Evolutionary conservation across 2,329 filamentous ascomycete genomes (phyloP).

Genomic region (Chrysoporthe cubensis): DNA sequence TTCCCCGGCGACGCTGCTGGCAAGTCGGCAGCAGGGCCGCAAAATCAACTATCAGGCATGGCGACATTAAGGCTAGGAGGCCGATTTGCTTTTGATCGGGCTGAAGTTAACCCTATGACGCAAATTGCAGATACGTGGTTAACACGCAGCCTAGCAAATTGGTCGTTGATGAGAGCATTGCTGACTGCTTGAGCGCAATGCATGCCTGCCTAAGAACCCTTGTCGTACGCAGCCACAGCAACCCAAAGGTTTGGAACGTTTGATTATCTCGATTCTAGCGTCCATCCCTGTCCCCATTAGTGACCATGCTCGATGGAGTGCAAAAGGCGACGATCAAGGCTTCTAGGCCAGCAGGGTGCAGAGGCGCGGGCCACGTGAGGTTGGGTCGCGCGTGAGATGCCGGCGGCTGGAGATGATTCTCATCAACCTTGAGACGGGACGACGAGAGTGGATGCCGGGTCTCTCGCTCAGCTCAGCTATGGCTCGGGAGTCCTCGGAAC

Average conservation of each 20-base stretch:
- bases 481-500: background rate
- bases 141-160: background rate
- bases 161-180: background rate
- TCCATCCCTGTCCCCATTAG: background rate
- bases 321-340: background rate
- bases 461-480: background rate
- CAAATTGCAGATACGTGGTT: background rate
- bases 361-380: background rate
- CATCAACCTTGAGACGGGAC: background rate
- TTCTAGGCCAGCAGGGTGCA: slow-evolving; percentile 4
- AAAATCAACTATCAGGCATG: too few relatives aligned
- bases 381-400: background rate
- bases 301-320: background rate
- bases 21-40: background rate
- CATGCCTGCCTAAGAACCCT: background rate
- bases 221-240: background rate
- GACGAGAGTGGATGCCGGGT: background rate
- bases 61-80: too few relatives aligned
- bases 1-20: background rate
- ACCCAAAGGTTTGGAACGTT: background rate
- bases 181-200: background rate
- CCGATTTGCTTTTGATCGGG: background rate
- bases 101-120: background rate
- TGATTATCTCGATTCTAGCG: background rate
- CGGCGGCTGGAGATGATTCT: background rate